Evolutionary conservation across 1,139 yeast species (phyloP).

Genomic region (Pichia sp.): DNA sequence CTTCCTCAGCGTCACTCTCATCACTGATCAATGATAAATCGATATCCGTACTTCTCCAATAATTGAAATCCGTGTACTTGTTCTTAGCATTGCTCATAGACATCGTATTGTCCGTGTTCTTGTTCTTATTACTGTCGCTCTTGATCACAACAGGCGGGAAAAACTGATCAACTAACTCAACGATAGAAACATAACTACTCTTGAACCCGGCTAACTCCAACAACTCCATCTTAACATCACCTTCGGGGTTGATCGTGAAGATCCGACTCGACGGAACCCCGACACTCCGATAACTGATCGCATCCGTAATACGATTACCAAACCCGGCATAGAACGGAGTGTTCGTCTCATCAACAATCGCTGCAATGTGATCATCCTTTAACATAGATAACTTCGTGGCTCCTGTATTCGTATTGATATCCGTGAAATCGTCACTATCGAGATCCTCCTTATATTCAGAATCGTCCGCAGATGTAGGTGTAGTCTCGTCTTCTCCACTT

Average conservation of each 20-base stretch:
- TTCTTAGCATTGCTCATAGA: constrained; percentile 44
- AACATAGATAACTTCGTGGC: background rate
- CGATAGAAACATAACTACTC: constrained; percentile 84
- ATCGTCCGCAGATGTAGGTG: too few relatives aligned
- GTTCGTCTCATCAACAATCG: constrained; percentile 13
- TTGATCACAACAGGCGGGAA: constrained; percentile 77
- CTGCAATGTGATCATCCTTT: constrained; percentile 3
- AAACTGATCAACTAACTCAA: constrained; percentile 94
- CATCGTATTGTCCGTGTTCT: constrained; percentile 18
- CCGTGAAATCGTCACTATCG: constrained; percentile 18
- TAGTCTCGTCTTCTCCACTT: background rate
- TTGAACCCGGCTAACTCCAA: constrained; percentile 91
- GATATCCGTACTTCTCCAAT: constrained; percentile 83
- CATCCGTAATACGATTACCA: constrained; percentile 97
- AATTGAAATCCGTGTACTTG: constrained; percentile 80
- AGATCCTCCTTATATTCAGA: too few relatives aligned
- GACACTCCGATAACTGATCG: constrained; percentile 90
- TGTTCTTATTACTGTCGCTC: background rate
- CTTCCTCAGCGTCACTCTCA: constrained; percentile 19
- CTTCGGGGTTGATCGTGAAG: constrained; percentile 94
- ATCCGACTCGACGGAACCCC: constrained; percentile 94
- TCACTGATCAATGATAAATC: constrained; percentile 59
- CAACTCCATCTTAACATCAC: constrained; percentile 97
- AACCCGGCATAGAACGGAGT: constrained; percentile 98
- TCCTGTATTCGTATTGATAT: constrained; percentile 18